Evolutionary conservation across 2,329 filamentous ascomycete genomes (phyloP), one percentile per base, ranked within the genome.

Genomic region (Thielaviopsis ethacetica): DNA sequence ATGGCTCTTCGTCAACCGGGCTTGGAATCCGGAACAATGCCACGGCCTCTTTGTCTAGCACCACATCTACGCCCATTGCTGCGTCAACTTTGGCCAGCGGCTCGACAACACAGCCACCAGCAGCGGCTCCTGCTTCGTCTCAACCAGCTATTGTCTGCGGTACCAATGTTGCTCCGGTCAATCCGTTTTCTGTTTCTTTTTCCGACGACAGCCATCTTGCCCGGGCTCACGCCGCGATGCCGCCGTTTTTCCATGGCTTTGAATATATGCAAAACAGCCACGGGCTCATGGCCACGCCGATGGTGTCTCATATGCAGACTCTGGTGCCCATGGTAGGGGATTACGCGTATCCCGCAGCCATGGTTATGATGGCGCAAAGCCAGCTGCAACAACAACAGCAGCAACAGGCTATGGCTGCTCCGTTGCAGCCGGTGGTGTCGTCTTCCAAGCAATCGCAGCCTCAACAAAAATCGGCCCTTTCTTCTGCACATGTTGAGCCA

Each of bases 81-180:
- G 38, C 53, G 26, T 55, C 47, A 10, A 55, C 56, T n/a, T 47
- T 52, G 5, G 26, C 15, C 17, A 44, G 38, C 17, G 15, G 38
- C 38, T 44, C 55, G 13, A 22, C 51, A 5, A 34, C 34, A 17
- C 47, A 56, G 26, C 57, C 58, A 3, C 54, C 58, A 17, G 47
- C 44, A 12, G 27, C 53, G 13, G 21, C 49, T 19, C 41, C 59
- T 2, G 38, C 52, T 21, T 61, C 56, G n/a, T 56, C 52, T 17
- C 56, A 57, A 44, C 60, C 60, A 47, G 30, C 56, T 22, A 58
- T 61, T 24, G 59, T 61, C 24, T 58, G 57, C 24, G 59, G 59
- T 10, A 61, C 59, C 44, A 54, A 51, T 50, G 53, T 53, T 53
- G 56, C 50, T 24, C 56, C 56, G 44, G 54, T 6, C 21, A 44